Percentiles rank a stretch among this genome's conserved stretches.
Conservation (phyloP, 768 basidiomycete genomes). For the Suillus paluster region DNA sequence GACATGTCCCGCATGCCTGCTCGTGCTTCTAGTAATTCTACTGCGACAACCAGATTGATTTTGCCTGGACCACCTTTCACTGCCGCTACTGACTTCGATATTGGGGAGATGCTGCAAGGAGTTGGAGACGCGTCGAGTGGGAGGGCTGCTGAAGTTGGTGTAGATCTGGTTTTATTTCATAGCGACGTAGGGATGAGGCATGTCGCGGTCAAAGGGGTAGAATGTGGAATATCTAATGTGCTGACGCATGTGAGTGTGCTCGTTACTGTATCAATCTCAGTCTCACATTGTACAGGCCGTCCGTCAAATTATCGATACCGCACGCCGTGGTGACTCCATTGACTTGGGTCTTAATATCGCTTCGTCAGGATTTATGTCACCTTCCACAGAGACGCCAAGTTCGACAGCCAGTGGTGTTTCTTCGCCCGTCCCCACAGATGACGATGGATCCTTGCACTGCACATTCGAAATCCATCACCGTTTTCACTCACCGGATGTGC, state of each 20-base stretch:
- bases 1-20: conserved; percentile 5
- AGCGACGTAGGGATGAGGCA: conserved; percentile 89
- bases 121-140: conserved; percentile 90
- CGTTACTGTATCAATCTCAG: conserved; percentile 10
- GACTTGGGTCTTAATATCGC: conserved; percentile 79
- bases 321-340: conserved; percentile 78
- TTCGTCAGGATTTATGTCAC: conserved; percentile 34
- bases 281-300: conserved; percentile 59
- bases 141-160: conserved; percentile 78
- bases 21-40: conserved; percentile 10
- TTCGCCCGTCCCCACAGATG: conserved; percentile 27
- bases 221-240: conserved; percentile 80
- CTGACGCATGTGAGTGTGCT: conserved; percentile 76
- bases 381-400: conserved; percentile 24
- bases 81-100: conserved; percentile 77
- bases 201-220: conserved; percentile 82
- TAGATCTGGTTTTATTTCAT: conserved; percentile 91
- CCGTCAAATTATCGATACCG: conserved; percentile 77
- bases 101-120: conserved; percentile 88
- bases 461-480: conserved; percentile 61
- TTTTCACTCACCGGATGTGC: conserved; percentile 34
- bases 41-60: conserved; percentile 1
- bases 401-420: conserved; percentile 28
- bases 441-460: conserved; percentile 52
- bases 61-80: conserved; percentile 17